Percentiles rank a stretch among this genome's conserved stretches.
Conservation (phyloP, 1,284 basidiomycete genomes). For the Ganoderma lingzhi region DNA sequence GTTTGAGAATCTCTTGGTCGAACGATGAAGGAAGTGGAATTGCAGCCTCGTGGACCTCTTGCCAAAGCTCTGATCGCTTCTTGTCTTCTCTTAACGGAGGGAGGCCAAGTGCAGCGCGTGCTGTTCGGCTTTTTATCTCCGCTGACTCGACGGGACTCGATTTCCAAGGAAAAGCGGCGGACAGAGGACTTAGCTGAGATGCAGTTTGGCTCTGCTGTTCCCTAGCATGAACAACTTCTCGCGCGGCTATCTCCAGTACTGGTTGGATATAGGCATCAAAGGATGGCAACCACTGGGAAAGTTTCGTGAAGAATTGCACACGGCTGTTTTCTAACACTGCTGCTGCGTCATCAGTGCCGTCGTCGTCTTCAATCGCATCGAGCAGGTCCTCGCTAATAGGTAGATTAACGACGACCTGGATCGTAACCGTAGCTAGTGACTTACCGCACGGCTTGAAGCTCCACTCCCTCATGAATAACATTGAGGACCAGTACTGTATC, state of each 20-base stretch:
- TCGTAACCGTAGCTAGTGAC: not conserved
- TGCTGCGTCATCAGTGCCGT: not conserved
- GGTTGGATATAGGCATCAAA: constrained; percentile 6
- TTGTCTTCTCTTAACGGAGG: not conserved
- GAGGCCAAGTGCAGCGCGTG: not conserved
- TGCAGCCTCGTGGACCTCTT: not conserved
- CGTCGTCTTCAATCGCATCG: constrained; percentile 7
- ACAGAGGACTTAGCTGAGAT: too few species aligned
- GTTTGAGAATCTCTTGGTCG: not conserved
- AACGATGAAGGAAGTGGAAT: constrained; percentile 9
- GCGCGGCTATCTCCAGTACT: not conserved
- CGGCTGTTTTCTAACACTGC: not conserved
- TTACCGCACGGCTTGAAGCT: constrained; percentile 3
- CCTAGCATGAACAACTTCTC: constrained; percentile 5
- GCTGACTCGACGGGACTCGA: not conserved
- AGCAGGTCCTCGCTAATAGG: constrained; percentile 1
- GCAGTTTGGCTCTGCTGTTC: too few species aligned
- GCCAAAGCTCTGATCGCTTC: constrained; percentile 1
- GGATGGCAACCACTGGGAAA: not conserved
- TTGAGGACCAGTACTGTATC: constrained; percentile 1
- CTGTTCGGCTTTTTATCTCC: not conserved
- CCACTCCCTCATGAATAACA: constrained; percentile 8
- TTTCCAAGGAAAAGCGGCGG: constrained; percentile 1
- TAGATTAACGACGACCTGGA: not conserved
- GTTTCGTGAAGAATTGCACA: not conserved